Percentiles rank a stretch among this genome's conserved stretches.
phyloP scores from a whole-genome alignment of 352 stramenopile species.

The Hyaloperonospora brassicae region DNA sequence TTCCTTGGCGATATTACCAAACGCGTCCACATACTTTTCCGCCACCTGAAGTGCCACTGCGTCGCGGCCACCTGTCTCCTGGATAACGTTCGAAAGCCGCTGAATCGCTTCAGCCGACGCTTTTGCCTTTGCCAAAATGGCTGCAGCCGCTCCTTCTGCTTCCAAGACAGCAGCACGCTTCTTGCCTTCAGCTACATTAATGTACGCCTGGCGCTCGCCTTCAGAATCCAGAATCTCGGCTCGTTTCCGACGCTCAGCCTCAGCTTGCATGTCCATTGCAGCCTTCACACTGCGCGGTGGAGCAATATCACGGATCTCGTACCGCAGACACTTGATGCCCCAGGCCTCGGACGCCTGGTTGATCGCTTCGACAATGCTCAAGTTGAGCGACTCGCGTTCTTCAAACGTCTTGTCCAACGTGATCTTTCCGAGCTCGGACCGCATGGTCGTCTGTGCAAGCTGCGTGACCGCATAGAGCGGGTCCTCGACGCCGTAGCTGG shows the following conservation, averaged over 20 bases:
- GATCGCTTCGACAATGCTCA: conserved; percentile 87
- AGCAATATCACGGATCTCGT: conserved; percentile 88
- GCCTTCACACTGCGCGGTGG: conserved; percentile 80
- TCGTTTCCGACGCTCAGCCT: conserved; percentile 87
- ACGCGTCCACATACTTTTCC: conserved; percentile 90
- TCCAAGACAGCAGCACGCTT: conserved; percentile 82
- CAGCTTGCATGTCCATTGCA: conserved; percentile 90
- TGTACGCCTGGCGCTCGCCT: conserved; percentile 81
- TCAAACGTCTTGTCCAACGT: conserved; percentile 91
- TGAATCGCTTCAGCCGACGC: conserved; percentile 79
- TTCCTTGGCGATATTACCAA: conserved; percentile 86
- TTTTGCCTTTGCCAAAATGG: conserved; percentile 73
- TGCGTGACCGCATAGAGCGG: conserved; percentile 86
- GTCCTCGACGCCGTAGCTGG: conserved; percentile 85
- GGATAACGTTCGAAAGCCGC: conserved; percentile 64
- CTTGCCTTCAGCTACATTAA: conserved; percentile 88
- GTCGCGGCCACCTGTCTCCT: conserved; percentile 57
- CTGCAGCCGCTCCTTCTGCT: conserved; percentile 77
- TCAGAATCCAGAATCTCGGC: conserved; percentile 89
- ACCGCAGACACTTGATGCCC: conserved; percentile 87
- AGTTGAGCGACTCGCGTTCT: conserved; percentile 88
- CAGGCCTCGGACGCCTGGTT: conserved; percentile 86
- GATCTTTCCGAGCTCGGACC: conserved; percentile 88
- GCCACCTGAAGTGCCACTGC: conserved; percentile 82
- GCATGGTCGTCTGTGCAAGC: conserved; percentile 88